These are phyloP conservation scores for Vachellia collinsii DNA, from an alignment of 306 rosid species.

Conservation along the genomic window DNA sequence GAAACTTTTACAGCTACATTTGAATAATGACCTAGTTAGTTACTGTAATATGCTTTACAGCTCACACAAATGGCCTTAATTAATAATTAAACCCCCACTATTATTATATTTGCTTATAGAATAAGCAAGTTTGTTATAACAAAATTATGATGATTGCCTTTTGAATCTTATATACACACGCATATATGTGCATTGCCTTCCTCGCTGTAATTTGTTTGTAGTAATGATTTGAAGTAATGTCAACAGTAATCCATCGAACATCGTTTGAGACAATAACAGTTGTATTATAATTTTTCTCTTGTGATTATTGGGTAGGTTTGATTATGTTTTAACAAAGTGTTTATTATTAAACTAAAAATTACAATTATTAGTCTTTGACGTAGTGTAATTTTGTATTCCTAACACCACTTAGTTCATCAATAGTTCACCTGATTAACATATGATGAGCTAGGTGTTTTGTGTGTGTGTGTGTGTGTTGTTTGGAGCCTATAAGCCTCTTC, in stretches of 20 bases:
- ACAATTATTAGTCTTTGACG: background rate
- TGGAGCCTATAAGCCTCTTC: too few relatives aligned
- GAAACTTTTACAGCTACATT: background rate
- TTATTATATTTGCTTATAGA: constrained; percentile 15
- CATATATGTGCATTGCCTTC: background rate
- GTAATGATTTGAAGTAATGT: background rate
- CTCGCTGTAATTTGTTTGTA: background rate
- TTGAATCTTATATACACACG: background rate
- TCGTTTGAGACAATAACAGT: background rate
- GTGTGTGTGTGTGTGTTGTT: too few relatives aligned
- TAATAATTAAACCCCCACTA: background rate
- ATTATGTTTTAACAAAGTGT: background rate
- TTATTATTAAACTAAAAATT: background rate
- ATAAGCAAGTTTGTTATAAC: constrained; percentile 23
- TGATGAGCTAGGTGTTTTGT: background rate
- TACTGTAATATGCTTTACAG: background rate
- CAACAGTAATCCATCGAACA: background rate
- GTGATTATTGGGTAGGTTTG: background rate
- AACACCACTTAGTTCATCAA: background rate
- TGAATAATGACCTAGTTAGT: background rate
- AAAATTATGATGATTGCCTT: background rate
- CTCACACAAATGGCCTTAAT: background rate
- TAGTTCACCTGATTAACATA: background rate
- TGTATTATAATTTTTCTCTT: background rate
- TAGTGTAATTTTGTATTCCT: background rate